These are phyloP conservation scores for Echinochloa phyllopogon DNA, from an alignment of 176 grass and related monocot species.

Conservation along the genomic window DNA sequence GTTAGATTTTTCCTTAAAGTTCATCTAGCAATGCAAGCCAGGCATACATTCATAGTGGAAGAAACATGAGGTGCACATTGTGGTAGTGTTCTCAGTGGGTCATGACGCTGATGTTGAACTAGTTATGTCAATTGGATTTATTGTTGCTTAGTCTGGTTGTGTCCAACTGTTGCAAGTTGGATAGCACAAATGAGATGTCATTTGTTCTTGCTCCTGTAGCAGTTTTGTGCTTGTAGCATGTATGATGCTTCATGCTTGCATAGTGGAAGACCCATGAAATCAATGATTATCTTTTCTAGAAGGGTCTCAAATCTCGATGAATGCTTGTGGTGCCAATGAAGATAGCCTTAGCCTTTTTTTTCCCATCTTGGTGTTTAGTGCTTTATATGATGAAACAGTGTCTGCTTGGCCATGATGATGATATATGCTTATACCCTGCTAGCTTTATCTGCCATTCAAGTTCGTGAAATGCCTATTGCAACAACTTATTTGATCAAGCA, in stretches of 20 bases:
- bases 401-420: neutral
- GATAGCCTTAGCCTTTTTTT: neutral
- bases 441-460: neutral
- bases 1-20: neutral
- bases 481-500: slow-evolving; percentile 12
- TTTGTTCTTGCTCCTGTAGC: neutral
- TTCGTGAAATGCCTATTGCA: slow-evolving; percentile 9
- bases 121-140: neutral
- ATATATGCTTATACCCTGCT: neutral
- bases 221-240: slow-evolving; percentile 10
- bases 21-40: slow-evolving; percentile 23
- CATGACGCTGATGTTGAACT: slow-evolving; percentile 30
- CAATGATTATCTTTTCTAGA: slow-evolving; percentile 15
- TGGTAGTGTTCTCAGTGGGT: slow-evolving; percentile 24
- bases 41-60: slow-evolving; percentile 27
- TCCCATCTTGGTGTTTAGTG: neutral
- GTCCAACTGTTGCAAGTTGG: neutral
- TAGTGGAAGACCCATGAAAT: slow-evolving; percentile 32
- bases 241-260: slow-evolving; percentile 4
- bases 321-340: neutral
- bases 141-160: slow-evolving; percentile 9
- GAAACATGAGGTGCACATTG: slow-evolving; percentile 38
- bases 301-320: slow-evolving; percentile 17
- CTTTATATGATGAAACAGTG: slow-evolving; percentile 11
- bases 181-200: neutral